Percentiles rank a stretch among this genome's conserved stretches.
Conservation (phyloP, 345 rosid genomes). For the Murraya paniculata region DNA sequence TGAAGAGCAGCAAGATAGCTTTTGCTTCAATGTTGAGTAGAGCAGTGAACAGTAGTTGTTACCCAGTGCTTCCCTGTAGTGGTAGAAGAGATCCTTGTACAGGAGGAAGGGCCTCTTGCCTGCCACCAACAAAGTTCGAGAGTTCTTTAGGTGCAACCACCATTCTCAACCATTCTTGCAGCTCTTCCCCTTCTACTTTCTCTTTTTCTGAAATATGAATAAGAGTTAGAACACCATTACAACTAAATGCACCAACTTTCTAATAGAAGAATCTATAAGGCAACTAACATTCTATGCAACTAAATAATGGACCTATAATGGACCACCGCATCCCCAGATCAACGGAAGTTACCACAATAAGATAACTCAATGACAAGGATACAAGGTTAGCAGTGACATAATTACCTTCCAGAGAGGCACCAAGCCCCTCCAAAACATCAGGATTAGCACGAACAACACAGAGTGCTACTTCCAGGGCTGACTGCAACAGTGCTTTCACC, state of each 20-base stretch:
- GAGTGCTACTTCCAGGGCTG: conserved; percentile 73
- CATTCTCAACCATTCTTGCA: conserved; percentile 76
- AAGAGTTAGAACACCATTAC: conserved; percentile 4
- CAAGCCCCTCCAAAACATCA: conserved; percentile 84
- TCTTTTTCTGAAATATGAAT: conserved; percentile 59
- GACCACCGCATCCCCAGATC: not conserved
- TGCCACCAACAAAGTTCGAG: conserved; percentile 50
- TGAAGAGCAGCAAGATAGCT: conserved; percentile 9
- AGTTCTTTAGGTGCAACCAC: conserved; percentile 90
- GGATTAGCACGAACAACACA: conserved; percentile 83
- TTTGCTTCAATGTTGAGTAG: not conserved
- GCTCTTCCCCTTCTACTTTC: conserved; percentile 93
- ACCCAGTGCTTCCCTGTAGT: conserved; percentile 34
- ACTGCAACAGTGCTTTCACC: conserved; percentile 72
- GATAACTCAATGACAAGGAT: not conserved
- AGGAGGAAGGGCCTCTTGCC: conserved; percentile 56
- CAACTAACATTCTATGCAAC: not conserved
- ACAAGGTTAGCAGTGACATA: not conserved
- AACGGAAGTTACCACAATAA: not conserved
- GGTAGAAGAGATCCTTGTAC: conserved; percentile 54
- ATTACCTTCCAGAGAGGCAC: conserved; percentile 91
- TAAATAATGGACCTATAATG: too few species aligned
- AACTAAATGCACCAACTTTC: not conserved
- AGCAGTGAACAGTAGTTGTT: conserved; percentile 1
- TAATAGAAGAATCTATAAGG: not conserved